A percentile compares a stretch with the other conserved stretches of the same genome.
Evolutionary conservation across 140 eudicot genomes (phyloP).

Genomic region (Anethum foeniculum): DNA sequence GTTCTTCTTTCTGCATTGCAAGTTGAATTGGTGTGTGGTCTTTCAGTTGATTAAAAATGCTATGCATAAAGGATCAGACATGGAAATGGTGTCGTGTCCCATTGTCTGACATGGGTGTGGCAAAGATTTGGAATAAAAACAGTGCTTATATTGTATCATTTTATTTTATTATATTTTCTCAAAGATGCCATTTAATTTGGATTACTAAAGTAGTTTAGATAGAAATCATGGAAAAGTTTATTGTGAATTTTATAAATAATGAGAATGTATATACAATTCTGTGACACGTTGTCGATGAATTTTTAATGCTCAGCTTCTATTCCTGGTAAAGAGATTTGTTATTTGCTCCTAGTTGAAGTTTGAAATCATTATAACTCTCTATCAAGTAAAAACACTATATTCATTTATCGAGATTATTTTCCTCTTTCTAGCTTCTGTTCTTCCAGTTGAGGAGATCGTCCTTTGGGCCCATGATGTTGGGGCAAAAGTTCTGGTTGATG

Average conservation of each 20-base stretch:
- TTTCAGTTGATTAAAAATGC: background rate
- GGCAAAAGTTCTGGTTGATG: slow-evolving; percentile 85
- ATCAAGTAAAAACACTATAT: background rate
- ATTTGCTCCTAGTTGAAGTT: background rate
- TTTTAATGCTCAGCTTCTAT: background rate
- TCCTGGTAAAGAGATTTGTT: background rate
- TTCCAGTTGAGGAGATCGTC: slow-evolving; percentile 66
- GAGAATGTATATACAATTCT: background rate
- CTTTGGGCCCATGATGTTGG: slow-evolving; percentile 90
- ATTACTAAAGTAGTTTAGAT: background rate
- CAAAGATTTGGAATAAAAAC: background rate
- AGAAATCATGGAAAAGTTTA: background rate
- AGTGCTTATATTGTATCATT: background rate
- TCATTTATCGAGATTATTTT: background rate
- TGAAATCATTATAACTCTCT: background rate
- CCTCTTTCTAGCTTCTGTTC: slow-evolving; percentile 61
- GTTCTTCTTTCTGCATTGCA: background rate
- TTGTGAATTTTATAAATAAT: background rate
- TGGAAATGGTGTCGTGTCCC: background rate
- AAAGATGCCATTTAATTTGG: background rate
- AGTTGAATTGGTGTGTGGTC: background rate
- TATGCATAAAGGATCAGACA: background rate
- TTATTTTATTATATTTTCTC: background rate
- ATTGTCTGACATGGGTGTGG: background rate
- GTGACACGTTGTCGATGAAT: background rate